phyloP scores from a whole-genome alignment of 345 rosid genomes.

The Sisymbrium irio region DNA sequence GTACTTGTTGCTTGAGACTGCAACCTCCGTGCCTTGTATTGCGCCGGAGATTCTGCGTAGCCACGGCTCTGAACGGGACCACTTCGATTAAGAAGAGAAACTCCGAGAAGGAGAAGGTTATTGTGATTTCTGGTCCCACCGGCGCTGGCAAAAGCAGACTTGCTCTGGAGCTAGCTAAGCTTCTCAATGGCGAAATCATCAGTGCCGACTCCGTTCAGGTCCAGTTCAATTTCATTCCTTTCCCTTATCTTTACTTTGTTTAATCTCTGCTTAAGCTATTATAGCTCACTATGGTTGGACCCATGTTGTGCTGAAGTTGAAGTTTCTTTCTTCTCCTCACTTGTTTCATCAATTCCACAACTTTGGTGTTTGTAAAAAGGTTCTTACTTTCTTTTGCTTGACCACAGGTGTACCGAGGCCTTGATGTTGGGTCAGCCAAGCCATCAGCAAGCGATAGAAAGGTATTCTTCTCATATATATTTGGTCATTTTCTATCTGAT shows the following conservation, averaged over 20 bases:
- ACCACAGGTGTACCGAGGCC: slow-evolving; percentile 78
- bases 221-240: neutral
- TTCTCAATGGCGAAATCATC: slow-evolving; percentile 87
- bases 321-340: neutral
- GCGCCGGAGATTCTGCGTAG: slow-evolving; percentile 38
- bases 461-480: slow-evolving; percentile 39
- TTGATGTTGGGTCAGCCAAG: slow-evolving; percentile 52
- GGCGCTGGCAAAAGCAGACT: slow-evolving; percentile 87
- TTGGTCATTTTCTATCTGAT: neutral
- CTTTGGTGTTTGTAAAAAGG: neutral
- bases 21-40: slow-evolving; percentile 24
- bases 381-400: neutral
- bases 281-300: neutral
- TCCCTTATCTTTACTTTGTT: neutral
- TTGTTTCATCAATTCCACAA: neutral
- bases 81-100: slow-evolving; percentile 6
- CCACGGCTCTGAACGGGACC: slow-evolving; percentile 10
- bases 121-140: slow-evolving; percentile 91
- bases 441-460: slow-evolving; percentile 70
- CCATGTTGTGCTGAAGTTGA: slow-evolving; percentile 13
- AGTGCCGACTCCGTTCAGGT: slow-evolving; percentile 99
- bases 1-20: slow-evolving; percentile 44
- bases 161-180: slow-evolving; percentile 87
- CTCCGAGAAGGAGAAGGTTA: slow-evolving; percentile 53
- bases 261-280: neutral